These are phyloP conservation scores for Barbarea vulgaris DNA, from an alignment of 345 rosid species.

Conservation along the genomic window DNA sequence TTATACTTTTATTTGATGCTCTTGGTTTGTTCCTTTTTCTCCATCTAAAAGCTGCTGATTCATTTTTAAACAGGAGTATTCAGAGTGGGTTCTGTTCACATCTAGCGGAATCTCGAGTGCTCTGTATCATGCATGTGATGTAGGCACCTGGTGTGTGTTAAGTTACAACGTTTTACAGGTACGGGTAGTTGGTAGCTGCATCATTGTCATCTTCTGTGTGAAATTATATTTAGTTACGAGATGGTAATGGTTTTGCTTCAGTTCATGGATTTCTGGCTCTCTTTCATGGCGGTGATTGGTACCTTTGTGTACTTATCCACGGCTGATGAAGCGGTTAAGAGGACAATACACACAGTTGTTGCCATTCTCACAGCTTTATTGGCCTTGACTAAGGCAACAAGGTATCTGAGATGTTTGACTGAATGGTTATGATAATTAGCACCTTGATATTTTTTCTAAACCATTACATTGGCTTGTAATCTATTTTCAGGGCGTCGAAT, in stretches of 20 bases:
- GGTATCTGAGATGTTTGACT: slow-evolving; percentile 48
- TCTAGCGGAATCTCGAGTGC: slow-evolving; percentile 91
- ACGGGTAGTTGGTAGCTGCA: slow-evolving; percentile 23
- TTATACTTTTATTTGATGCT: background rate
- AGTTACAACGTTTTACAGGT: slow-evolving; percentile 84
- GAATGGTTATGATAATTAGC: slow-evolving; percentile 7
- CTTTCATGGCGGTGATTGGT: slow-evolving; percentile 96
- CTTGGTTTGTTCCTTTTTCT: slow-evolving; percentile 6
- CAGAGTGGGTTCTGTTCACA: slow-evolving; percentile 97
- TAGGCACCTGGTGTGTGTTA: slow-evolving; percentile 89
- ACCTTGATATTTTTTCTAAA: slow-evolving; percentile 13
- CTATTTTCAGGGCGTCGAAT: slow-evolving; percentile 67
- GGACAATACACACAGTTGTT: slow-evolving; percentile 79
- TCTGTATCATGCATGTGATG: slow-evolving; percentile 95
- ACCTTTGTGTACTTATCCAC: slow-evolving; percentile 82
- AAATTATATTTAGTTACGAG: slow-evolving; percentile 27
- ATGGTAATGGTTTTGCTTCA: slow-evolving; percentile 46
- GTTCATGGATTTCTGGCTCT: slow-evolving; percentile 99
- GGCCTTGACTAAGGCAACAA: slow-evolving; percentile 94
- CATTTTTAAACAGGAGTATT: slow-evolving; percentile 64
- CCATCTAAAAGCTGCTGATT: slow-evolving; percentile 17
- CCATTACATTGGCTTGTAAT: slow-evolving; percentile 4
- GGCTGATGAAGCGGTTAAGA: slow-evolving; percentile 66
- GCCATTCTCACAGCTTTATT: slow-evolving; percentile 88
- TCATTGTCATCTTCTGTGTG: slow-evolving; percentile 26